Base-by-base conservation (phyloP, 331 rosid genomes). In the Quercus lobata region DNA sequence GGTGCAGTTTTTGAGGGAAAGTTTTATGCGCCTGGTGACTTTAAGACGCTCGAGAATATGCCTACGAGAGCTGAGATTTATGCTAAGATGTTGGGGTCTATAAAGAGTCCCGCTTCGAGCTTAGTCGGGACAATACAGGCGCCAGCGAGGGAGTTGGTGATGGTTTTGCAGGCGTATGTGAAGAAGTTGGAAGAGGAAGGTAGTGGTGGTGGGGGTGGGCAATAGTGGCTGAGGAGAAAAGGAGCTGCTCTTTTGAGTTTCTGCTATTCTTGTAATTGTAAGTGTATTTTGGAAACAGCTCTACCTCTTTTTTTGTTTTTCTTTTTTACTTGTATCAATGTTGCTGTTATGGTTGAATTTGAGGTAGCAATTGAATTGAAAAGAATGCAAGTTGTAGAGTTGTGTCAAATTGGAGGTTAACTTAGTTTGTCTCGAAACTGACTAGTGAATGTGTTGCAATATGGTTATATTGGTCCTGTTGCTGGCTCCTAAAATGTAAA, bases 1-100 rank as follows among this genome's bases (percentile, higher is more conserved):
- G 98, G 97, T 11, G 98, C 87, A 0, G 98, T 95, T 11, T 94
- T 95, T n/a, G 97, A 92, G 69, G 98, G 97, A 5, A 90, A 89
- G 79, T 95, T 87, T 76, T 92, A 95, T 35, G 97, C 84, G 3
- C 97, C 98, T 2, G 90, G 79, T 0, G 96, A 91, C 8, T 88
- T 95, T 37, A 95, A 95, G 78, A 66, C 57, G 53, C 83, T 95
- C 4, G 97, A 91, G 78, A 78, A 94, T 0, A 73, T 95, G 86
- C 98, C 98, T 12, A 83, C 97, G 0, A 88, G 98, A 65, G 94
- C 86, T 7, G 92, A 94, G 91, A 78, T 92, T 81, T 95, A 92
- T 73, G 89, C 98, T 5, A 85, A 83, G 76, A 61, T 95, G 83
- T 80, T 95, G 79, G 97, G 97, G 4, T 77, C 95, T 2, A 68